A percentile compares a stretch with the other conserved stretches of the same genome.
phyloP scores from a whole-genome alignment of 2,329 filamentous ascomycete genomes.

The Xylaria sp. region DNA sequence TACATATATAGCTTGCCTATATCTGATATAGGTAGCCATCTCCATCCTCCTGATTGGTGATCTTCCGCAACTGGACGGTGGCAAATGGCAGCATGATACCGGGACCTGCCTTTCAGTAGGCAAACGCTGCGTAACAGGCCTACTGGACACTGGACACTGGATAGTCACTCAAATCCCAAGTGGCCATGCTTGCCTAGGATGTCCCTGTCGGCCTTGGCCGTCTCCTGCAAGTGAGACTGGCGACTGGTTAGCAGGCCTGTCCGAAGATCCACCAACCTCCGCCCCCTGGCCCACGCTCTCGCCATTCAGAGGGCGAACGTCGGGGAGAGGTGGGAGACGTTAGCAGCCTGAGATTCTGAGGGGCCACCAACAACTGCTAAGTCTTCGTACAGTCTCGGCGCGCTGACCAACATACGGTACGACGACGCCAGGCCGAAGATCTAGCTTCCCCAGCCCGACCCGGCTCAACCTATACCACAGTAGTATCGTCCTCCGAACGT shows the following conservation, averaged over 20 bases:
- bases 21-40: slow-evolving; percentile 25
- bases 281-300: slow-evolving; percentile 28
- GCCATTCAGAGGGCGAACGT: slow-evolving; percentile 33
- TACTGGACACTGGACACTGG: neutral
- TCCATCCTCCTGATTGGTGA: slow-evolving; percentile 26
- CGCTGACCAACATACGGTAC: slow-evolving; percentile 34
- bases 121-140: slow-evolving; percentile 21
- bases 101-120: neutral
- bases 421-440: slow-evolving; percentile 39
- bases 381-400: slow-evolving; percentile 37
- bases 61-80: slow-evolving; percentile 1
- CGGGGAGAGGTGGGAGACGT: slow-evolving; percentile 28
- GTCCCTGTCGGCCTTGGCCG: slow-evolving; percentile 21
- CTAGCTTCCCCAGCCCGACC: slow-evolving; percentile 39
- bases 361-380: slow-evolving; percentile 28
- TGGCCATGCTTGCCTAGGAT: slow-evolving; percentile 17
- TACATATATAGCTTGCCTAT: slow-evolving; percentile 14
- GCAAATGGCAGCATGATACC: slow-evolving; percentile 25
- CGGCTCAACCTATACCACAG: slow-evolving; percentile 33
- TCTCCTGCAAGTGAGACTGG: slow-evolving; percentile 37
- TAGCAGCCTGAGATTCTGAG: slow-evolving; percentile 9
- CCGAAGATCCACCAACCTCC: slow-evolving; percentile 30
- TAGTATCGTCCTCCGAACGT: slow-evolving; percentile 36
- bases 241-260: slow-evolving; percentile 37
- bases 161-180: slow-evolving; percentile 17